These are phyloP conservation scores for Pecoramyces ruminantium DNA, from an alignment of 192 early-diverging fungal species.

Conservation along the genomic window DNA sequence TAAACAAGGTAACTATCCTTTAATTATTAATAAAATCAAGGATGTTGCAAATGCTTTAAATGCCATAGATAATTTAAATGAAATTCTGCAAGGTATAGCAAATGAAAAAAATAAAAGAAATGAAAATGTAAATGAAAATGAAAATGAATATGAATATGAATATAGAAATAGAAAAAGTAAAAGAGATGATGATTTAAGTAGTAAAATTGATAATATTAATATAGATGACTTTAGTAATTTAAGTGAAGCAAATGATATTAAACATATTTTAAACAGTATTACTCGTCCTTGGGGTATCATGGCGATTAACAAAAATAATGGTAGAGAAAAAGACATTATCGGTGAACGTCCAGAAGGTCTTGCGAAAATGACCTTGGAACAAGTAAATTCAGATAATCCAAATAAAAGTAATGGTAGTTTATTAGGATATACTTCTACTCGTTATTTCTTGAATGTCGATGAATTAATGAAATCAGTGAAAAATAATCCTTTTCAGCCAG, in stretches of 20 bases:
- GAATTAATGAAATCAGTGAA: background rate
- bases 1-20: background rate
- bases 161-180: no score
- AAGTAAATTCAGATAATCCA: background rate
- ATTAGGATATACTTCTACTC: background rate
- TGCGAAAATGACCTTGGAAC: background rate
- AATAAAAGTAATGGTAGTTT: background rate
- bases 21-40: background rate
- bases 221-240: conserved; percentile 15
- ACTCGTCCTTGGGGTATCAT: background rate
- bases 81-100: no score
- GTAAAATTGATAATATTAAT: no score
- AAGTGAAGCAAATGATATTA: background rate
- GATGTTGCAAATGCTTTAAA: background rate
- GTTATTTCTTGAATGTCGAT: background rate
- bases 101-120: no score
- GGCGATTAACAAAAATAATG: background rate
- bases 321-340: background rate
- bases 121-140: no score
- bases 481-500: background rate
- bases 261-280: background rate
- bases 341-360: background rate
- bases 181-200: no score
- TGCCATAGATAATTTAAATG: background rate
- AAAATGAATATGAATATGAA: no score